Conservation (phyloP, 2,329 filamentous ascomycete species). For the Coniochaeta sp. region DNA sequence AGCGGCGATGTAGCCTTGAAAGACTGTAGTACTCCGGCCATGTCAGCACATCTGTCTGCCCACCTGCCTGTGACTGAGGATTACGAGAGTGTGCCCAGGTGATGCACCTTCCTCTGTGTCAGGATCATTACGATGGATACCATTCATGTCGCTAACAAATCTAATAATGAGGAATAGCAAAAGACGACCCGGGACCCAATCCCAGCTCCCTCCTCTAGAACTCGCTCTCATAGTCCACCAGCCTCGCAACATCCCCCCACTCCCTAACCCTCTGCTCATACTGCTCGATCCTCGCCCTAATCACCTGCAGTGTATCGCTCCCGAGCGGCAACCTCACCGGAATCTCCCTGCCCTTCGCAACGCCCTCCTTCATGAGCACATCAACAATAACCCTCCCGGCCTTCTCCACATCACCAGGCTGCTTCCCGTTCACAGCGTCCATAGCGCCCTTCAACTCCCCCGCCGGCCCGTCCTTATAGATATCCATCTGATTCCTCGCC, state of each 20-base stretch:
- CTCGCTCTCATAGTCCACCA: slow-evolving; percentile 23
- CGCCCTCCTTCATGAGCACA: slow-evolving; percentile 41
- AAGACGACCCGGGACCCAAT: too few relatives aligned
- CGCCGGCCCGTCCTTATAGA: slow-evolving; percentile 10
- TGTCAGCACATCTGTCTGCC: too few relatives aligned
- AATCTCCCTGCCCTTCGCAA: slow-evolving; percentile 38
- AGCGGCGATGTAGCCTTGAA: too few relatives aligned
- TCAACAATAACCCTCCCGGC: slow-evolving; percentile 34
- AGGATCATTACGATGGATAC: too few relatives aligned
- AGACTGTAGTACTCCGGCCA: too few relatives aligned
- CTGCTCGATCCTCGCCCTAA: slow-evolving; percentile 34
- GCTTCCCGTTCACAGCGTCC: slow-evolving; percentile 27
- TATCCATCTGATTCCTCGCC: slow-evolving; percentile 9
- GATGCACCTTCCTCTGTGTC: too few relatives aligned
- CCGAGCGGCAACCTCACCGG: slow-evolving; percentile 50
- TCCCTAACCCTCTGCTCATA: slow-evolving; percentile 38
- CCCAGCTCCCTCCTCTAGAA: not conserved
- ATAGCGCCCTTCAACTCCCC: slow-evolving; percentile 15
- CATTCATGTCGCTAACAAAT: not conserved
- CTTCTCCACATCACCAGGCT: slow-evolving; percentile 38
- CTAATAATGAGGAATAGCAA: too few relatives aligned
- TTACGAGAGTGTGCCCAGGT: too few relatives aligned
- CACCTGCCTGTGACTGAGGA: too few relatives aligned
- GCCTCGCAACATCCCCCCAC: slow-evolving; percentile 36
- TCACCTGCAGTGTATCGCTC: slow-evolving; percentile 34